Evolutionary conservation across 306 rosid species (phyloP).

Genomic region (Sesbania bispinosa): DNA sequence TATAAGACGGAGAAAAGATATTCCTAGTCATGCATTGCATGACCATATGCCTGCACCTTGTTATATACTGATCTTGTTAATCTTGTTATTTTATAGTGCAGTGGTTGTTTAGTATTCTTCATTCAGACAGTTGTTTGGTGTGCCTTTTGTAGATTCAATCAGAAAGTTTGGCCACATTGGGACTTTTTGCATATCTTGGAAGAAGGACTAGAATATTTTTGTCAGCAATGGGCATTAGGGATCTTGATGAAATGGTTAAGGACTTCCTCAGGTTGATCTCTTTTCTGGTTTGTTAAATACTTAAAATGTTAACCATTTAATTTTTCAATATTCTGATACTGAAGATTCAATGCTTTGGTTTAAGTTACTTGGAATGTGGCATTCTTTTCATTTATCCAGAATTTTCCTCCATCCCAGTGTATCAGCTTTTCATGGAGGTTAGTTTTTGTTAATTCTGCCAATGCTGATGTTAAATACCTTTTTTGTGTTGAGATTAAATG

Average conservation of each 20-base stretch:
- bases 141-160: conserved; percentile 44
- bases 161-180: conserved; percentile 57
- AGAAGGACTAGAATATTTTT: conserved; percentile 64
- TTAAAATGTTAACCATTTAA: conserved; percentile 10
- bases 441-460: conserved; percentile 21
- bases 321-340: conserved; percentile 7
- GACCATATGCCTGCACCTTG: neutral
- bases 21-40: neutral
- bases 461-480: neutral
- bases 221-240: conserved; percentile 56
- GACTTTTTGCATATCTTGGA: conserved; percentile 72
- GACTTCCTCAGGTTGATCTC: conserved; percentile 60
- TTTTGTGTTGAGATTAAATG: neutral
- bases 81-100: neutral
- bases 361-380: conserved; percentile 77
- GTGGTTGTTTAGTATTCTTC: neutral
- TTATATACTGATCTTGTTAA: neutral
- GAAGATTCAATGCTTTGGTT: conserved; percentile 27
- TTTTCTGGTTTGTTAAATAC: neutral
- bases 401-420: conserved; percentile 43
- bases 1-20: neutral
- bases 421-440: conserved; percentile 75
- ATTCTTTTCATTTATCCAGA: conserved; percentile 59
- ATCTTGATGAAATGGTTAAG: conserved; percentile 59
- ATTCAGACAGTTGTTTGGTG: conserved; percentile 14